A percentile compares a stretch with the other conserved stretches of the same genome.
These are phyloP conservation scores for Hsuehochloa calcarea DNA, from an alignment of 176 grass and related monocot genomes.

Conservation along the genomic window DNA sequence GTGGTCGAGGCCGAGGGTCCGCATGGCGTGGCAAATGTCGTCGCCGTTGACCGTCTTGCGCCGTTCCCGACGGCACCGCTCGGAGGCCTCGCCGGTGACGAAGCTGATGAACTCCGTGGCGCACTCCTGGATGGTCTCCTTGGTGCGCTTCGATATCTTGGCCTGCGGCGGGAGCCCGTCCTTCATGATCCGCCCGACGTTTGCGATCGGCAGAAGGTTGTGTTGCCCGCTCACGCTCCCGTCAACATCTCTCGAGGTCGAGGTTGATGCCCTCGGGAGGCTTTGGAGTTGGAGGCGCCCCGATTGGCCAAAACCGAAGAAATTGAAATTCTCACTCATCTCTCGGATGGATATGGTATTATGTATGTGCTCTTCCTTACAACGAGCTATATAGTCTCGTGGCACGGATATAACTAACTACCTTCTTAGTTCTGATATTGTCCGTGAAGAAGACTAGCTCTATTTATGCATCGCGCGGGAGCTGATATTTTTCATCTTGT, in stretches of 20 bases:
- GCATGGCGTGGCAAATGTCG: slow-evolving; percentile 70
- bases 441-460: not conserved
- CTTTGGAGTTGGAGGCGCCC: slow-evolving; percentile 2
- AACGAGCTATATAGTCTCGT: not conserved
- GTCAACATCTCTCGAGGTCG: not conserved
- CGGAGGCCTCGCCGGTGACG: slow-evolving; percentile 71
- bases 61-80: slow-evolving; percentile 58
- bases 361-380: not conserved
- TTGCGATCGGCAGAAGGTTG: slow-evolving; percentile 64
- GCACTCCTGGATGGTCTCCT: slow-evolving; percentile 80
- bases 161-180: slow-evolving; percentile 51
- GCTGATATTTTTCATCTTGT: not conserved
- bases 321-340: slow-evolving; percentile 8
- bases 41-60: slow-evolving; percentile 83
- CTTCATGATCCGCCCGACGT: slow-evolving; percentile 80
- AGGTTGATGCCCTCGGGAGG: slow-evolving; percentile 32
- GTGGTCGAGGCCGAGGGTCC: slow-evolving; percentile 63
- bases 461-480: not conserved
- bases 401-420: not conserved
- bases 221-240: slow-evolving; percentile 9
- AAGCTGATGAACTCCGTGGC: slow-evolving; percentile 79
- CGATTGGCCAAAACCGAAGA: slow-evolving; percentile 11
- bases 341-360: not conserved
- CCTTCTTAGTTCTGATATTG: not conserved
- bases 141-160: slow-evolving; percentile 72